Base-by-base conservation (phyloP, 225 moss, liverwort and hornwort genomes). In the Bryoerythrophyllum caledonicum region DNA sequence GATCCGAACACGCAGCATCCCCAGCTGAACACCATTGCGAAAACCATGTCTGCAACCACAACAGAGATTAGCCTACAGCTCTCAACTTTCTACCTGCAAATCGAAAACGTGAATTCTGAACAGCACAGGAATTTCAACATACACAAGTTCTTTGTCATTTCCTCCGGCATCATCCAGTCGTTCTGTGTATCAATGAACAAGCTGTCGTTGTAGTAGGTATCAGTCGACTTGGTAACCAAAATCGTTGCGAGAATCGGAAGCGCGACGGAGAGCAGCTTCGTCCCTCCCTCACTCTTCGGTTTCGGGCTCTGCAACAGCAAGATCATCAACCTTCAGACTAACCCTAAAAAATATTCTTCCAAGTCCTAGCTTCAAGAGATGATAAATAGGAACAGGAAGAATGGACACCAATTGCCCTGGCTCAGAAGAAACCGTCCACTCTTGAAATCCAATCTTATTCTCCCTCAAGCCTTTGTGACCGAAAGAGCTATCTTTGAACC, bases 1-100 rank as follows among this genome's bases (percentile, higher is more conserved):
- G 99, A 91, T 63, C 95, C 99, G 64, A 99, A 99, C 54, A 99
- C 99, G 63, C 99, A 99, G 82, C 99, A 99, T 25, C 99, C 99
- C 99, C 99, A 99, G 80, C 88, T 90, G 72, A 99, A 95, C 16
- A 91, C 84, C 76, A 96, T 80, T 52, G 91, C 76, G 38, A 80
- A 69, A 13, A 77, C 38, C 96, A 96, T 91, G 83, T 92, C 89
- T 89, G 79, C 52, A 40, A 73, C 19, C 65, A 76, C 58, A 37
- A 51, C 66, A 76, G 78, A 44, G 19, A 76, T 76, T 71, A 82
- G 73, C 64, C 46, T 44, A 14, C 8, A 26, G 34, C 52, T n/a
- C n/a, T n/a, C n/a, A n/a, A n/a, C n/a, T 23, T 53, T 24, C 23
- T 51, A 24, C 2, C 35, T 37, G 63, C 27, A 53, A 38, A 52